Base-by-base conservation (phyloP, 768 basidiomycete genomes). In the Lentinus brumalis region DNA sequence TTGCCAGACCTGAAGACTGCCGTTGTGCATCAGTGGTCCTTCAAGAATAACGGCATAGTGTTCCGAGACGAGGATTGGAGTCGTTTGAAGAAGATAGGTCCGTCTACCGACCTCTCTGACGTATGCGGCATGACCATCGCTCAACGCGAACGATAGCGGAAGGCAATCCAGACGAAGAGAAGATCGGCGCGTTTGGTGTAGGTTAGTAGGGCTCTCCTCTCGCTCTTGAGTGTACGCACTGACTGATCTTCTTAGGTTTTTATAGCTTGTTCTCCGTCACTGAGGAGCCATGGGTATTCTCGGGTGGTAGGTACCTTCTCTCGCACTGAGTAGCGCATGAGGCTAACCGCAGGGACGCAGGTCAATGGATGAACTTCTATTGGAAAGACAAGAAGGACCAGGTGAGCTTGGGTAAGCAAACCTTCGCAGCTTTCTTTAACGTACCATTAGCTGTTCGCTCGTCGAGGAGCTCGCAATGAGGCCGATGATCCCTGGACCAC, bases 131-230 rank as follows among this genome's bases (percentile, higher is more conserved):
- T 26, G 21, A 26, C 21, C 21, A 26, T 26, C 21, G 21, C 4
- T 4, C 5, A 5, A 3, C 32, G 29, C 15, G 38, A 16, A 42
- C 16, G 8, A 59, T 66, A 87, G 96, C 95, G 10, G 90, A 94
- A 67, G 95, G 96, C 0, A 97, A 98, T 71, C 95, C 95, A 0
- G 91, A 95, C 66, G 92, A 96, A 72, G 87, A 90, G 73, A 95
- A 94, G 78, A 94, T 98, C 50, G 96, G 96, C 14, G 94, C 94
- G n/a, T 94, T 94, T 66, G 92, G 91, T 58, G 91, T 92, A n/a
- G 89, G 88, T 84, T 60, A 57, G 83, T 54, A 11, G 21, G 21
- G 21, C 21, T 39, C 30, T 26, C 15, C n/a, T 35, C 39, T 12
- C 11, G 39, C 10, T 51, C 6, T 5, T 9, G 9, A 12, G 26